phyloP scores from a whole-genome alignment of 2,329 filamentous ascomycete genomes.

The Colletotrichum sp. region DNA sequence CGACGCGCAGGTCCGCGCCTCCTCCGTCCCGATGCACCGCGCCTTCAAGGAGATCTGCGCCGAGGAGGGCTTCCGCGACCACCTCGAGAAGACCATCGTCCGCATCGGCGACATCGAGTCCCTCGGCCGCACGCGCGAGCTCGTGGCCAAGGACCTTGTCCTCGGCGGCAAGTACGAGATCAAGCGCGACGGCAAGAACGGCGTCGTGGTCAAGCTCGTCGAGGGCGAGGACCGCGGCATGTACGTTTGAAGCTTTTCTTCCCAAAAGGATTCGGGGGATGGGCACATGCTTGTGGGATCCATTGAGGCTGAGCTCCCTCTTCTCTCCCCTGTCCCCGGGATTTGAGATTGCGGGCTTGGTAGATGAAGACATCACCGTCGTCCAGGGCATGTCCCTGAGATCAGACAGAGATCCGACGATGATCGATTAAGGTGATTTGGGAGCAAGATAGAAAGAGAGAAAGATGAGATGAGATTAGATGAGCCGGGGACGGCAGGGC shows the following conservation, averaged over 20 bases:
- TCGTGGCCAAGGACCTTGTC: conserved; percentile 95
- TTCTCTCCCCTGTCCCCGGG: background rate
- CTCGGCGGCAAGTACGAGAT: conserved; percentile 82
- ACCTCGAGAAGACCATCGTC: conserved; percentile 56
- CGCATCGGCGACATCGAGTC: conserved; percentile 93
- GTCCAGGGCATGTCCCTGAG: background rate
- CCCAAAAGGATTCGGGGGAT: background rate
- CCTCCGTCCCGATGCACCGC: conserved; percentile 94
- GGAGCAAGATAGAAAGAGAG: background rate
- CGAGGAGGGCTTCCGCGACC: conserved; percentile 58
- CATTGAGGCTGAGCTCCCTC: background rate
- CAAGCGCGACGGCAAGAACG: conserved; percentile 39
- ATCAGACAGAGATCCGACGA: background rate
- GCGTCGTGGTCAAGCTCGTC: conserved; percentile 47
- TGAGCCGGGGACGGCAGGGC: background rate
- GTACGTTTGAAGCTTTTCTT: background rate
- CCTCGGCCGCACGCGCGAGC: conserved; percentile 88
- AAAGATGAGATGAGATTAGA: background rate
- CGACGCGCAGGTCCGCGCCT: conserved; percentile 84
- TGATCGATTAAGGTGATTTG: background rate
- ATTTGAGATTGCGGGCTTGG: background rate
- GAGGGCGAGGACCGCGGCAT: conserved; percentile 39
- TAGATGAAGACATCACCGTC: background rate
- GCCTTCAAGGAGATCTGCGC: conserved; percentile 87
- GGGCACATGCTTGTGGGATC: background rate